Evolutionary conservation across 768 basidiomycete species (phyloP).

Genomic region (Psilocybe azurescens): DNA sequence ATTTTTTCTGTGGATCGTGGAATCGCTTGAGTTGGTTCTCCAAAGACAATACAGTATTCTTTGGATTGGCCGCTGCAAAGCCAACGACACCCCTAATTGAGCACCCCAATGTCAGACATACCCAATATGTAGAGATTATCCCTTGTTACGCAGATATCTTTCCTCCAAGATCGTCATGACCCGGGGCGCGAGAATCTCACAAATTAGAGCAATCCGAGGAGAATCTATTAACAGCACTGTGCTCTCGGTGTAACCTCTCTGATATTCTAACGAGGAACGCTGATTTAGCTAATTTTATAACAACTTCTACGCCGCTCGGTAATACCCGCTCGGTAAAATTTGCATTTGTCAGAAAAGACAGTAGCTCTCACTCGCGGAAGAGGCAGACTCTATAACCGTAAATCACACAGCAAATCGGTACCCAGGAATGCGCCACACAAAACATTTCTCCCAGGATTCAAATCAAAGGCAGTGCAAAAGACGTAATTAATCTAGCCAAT

Average conservation of each 20-base stretch:
- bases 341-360: not conserved
- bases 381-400: not conserved
- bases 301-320: slow-evolving; percentile 5
- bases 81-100: no score
- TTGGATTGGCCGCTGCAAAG: not conserved
- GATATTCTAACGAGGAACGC: slow-evolving; percentile 4
- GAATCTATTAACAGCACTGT: not conserved
- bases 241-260: slow-evolving; percentile 16
- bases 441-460: not conserved
- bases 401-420: not conserved
- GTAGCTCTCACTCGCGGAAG: not conserved
- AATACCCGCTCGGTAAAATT: slow-evolving; percentile 2
- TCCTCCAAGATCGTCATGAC: not conserved
- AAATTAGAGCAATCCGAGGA: slow-evolving; percentile 14
- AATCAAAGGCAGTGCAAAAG: not conserved
- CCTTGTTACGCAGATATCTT: not conserved
- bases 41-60: not conserved
- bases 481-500: not conserved
- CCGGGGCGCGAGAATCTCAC: not conserved
- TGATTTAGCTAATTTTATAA: not conserved
- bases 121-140: slow-evolving; percentile 4
- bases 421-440: slow-evolving; percentile 10
- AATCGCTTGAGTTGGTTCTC: not conserved
- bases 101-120: not conserved
- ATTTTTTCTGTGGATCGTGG: not conserved